Conservation (phyloP, 2,329 filamentous ascomycete genomes). For the Trichophyton benhamiae region DNA sequence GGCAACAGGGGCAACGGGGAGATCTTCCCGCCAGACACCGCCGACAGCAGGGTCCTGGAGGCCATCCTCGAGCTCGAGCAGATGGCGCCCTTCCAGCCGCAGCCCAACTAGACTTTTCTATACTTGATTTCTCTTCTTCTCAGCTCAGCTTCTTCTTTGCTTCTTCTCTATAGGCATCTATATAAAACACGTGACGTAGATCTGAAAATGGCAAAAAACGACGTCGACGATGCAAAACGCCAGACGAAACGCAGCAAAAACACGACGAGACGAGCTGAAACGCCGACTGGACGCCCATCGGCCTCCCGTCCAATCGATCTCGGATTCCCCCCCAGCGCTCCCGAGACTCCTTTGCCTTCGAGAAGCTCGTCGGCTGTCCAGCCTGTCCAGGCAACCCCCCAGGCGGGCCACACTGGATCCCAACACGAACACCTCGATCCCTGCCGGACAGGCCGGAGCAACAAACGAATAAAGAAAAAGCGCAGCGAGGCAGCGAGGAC, state of each 20-base stretch:
- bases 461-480: neutral
- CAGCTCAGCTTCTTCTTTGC: too few species aligned
- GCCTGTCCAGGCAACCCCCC: neutral
- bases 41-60: too few species aligned
- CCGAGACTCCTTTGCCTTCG: neutral
- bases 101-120: too few species aligned
- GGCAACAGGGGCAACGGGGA: too few species aligned
- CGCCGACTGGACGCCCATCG: neutral
- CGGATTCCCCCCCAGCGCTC: neutral
- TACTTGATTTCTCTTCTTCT: too few species aligned
- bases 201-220: neutral
- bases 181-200: neutral
- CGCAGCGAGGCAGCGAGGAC: neutral
- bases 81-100: too few species aligned
- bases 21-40: too few species aligned
- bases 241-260: neutral
- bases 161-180: too few species aligned
- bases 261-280: neutral
- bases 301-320: neutral
- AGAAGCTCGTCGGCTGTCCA: neutral
- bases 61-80: too few species aligned
- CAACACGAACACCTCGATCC: neutral
- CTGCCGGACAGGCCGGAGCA: neutral
- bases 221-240: neutral
- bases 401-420: neutral